Percentiles rank a stretch among this genome's conserved stretches.
phyloP scores from a whole-genome alignment of 2,329 filamentous ascomycete genomes.

The Colletotrichum salicis region DNA sequence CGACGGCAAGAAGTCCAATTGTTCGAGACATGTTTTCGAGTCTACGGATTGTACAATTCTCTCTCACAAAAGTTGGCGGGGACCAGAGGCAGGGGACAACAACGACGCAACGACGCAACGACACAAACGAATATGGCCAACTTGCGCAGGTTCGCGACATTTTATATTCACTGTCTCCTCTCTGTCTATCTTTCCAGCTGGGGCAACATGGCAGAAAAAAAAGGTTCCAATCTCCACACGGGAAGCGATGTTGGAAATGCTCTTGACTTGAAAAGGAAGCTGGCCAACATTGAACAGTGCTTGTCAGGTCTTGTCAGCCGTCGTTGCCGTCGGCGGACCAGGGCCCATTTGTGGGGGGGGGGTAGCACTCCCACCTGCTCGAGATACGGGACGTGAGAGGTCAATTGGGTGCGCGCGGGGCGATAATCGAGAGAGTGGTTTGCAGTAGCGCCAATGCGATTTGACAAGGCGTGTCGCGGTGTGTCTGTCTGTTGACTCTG shows the following conservation, averaged over 20 bases:
- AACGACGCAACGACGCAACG: neutral
- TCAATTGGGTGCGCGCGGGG: slow-evolving; percentile 33
- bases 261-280: slow-evolving; percentile 38
- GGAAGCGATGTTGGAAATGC: slow-evolving; percentile 22
- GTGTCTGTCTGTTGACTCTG: neutral
- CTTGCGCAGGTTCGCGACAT: neutral
- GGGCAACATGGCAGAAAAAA: neutral
- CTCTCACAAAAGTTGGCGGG: neutral
- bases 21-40: slow-evolving; percentile 43
- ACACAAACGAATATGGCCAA: neutral
- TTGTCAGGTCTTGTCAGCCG: slow-evolving; percentile 20
- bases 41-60: neutral
- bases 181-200: slow-evolving; percentile 18
- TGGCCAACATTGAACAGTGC: slow-evolving; percentile 21
- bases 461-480: neutral
- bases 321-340: slow-evolving; percentile 12
- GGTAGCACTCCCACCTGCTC: slow-evolving; percentile 39
- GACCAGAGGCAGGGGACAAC: slow-evolving; percentile 1
- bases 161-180: slow-evolving; percentile 8
- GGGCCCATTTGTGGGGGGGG: slow-evolving; percentile 24
- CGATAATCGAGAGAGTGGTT: slow-evolving; percentile 19
- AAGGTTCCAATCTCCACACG: slow-evolving; percentile 21
- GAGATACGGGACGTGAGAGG: slow-evolving; percentile 40
- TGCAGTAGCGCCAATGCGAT: slow-evolving; percentile 29
- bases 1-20: slow-evolving; percentile 38